Conservation (phyloP, 2,329 filamentous ascomycete genomes). For the Verticillium longisporum region DNA sequence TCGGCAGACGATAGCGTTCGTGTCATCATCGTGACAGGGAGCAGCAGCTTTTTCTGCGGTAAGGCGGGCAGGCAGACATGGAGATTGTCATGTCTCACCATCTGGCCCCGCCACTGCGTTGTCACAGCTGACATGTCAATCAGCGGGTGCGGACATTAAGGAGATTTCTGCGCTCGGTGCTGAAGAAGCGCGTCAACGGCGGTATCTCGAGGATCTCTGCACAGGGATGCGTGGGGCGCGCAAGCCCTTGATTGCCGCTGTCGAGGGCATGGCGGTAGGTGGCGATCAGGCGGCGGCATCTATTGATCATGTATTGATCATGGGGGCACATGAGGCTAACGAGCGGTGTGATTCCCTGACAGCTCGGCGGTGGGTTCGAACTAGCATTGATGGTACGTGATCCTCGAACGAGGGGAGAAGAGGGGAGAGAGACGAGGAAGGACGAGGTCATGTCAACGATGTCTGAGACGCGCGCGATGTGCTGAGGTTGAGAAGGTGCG, state of each 20-base stretch:
- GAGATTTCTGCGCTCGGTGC: background rate
- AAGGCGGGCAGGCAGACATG: background rate
- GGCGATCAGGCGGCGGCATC: background rate
- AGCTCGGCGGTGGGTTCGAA: slow-evolving; percentile 42
- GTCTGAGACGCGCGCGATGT: background rate
- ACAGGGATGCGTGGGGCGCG: background rate
- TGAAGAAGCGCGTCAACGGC: background rate
- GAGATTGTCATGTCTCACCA: background rate
- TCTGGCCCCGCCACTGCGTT: background rate
- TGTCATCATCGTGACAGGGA: slow-evolving; percentile 28
- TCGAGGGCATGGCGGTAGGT: slow-evolving; percentile 41
- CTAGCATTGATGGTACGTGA: slow-evolving; percentile 32
- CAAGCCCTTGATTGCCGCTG: slow-evolving; percentile 41
- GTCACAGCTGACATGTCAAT: background rate
- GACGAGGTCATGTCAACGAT: background rate
- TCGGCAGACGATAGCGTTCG: slow-evolving; percentile 19
- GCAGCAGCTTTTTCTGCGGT: slow-evolving; percentile 25
- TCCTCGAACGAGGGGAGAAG: background rate
- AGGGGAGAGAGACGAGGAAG: slow-evolving; percentile 1
- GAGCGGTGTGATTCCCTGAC: background rate
- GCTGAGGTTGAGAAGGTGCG: background rate
- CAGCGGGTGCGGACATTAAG: background rate
- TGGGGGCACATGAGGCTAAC: background rate
- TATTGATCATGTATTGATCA: background rate
- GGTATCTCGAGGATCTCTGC: background rate